These are phyloP conservation scores for Pythium insidiosum DNA, from an alignment of 352 stramenopile genomes.

Conservation along the genomic window DNA sequence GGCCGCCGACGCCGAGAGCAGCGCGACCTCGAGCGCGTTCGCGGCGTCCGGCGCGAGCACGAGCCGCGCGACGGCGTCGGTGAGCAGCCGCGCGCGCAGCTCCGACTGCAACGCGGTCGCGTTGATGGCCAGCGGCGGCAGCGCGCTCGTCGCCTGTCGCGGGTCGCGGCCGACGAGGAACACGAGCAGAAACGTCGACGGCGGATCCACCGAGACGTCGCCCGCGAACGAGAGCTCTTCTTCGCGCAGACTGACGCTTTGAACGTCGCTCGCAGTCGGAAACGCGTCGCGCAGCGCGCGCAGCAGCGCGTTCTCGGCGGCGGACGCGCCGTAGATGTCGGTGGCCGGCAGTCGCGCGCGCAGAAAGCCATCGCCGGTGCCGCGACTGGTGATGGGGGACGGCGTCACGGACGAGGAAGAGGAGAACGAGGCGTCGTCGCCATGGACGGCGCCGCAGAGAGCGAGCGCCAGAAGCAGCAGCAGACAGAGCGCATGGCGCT, in stretches of 20 bases:
- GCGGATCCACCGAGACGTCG: not conserved
- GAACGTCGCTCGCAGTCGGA: not conserved
- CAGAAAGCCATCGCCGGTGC: constrained; percentile 4
- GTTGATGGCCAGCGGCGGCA: not conserved
- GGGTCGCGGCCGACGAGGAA: constrained; percentile 11
- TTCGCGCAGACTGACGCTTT: constrained; percentile 5
- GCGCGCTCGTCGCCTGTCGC: not conserved
- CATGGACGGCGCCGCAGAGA: not conserved
- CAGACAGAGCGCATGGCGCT: not conserved
- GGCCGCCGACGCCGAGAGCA: not conserved
- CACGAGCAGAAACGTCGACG: constrained; percentile 9
- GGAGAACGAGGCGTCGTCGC: not conserved
- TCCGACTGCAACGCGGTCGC: not conserved
- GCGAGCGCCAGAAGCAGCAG: not conserved
- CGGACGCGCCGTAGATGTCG: constrained; percentile 2
- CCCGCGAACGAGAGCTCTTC: not conserved
- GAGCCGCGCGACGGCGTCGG: not conserved
- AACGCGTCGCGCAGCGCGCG: not conserved
- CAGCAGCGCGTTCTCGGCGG: constrained; percentile 1
- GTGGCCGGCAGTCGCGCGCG: constrained; percentile 1
- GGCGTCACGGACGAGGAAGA: not conserved
- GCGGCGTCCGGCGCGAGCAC: not conserved
- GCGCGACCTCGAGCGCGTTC: not conserved
- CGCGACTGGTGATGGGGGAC: too few species aligned
- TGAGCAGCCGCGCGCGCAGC: not conserved